A percentile compares a stretch with the other conserved stretches of the same genome.
These are phyloP conservation scores for Hydnomerulius pinastri DNA, from an alignment of 768 basidiomycete species.

Conservation along the genomic window DNA sequence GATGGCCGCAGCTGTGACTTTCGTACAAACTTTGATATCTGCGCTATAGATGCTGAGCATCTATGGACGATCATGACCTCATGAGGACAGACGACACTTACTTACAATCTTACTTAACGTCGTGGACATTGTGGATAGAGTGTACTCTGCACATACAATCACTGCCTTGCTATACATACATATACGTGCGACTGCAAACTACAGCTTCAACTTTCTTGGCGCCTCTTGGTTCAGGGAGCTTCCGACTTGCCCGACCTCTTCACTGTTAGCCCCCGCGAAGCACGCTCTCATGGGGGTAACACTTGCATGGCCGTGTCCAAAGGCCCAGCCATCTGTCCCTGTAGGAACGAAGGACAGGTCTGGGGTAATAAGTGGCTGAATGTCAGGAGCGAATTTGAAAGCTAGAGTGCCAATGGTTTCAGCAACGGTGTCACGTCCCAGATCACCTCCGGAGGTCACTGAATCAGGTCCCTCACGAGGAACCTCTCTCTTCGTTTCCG, in stretches of 20 bases:
- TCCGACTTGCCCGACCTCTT: slow-evolving; percentile 20
- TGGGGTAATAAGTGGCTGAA: slow-evolving; percentile 68
- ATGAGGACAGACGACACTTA: slow-evolving; percentile 2
- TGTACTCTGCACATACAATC: slow-evolving; percentile 3
- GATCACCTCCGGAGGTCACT: slow-evolving; percentile 8
- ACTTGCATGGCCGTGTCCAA: slow-evolving; percentile 67
- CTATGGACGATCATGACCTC: neutral
- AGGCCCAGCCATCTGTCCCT: slow-evolving; percentile 84
- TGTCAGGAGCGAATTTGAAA: slow-evolving; percentile 79
- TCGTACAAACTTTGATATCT: slow-evolving; percentile 17
- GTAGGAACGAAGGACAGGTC: slow-evolving; percentile 57
- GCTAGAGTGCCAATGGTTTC: slow-evolving; percentile 42
- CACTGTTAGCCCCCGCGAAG: slow-evolving; percentile 56
- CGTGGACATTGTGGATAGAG: slow-evolving; percentile 8
- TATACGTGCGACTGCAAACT: slow-evolving; percentile 9
- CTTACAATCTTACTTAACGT: slow-evolving; percentile 10
- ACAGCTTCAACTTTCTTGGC: slow-evolving; percentile 62
- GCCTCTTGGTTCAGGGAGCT: slow-evolving; percentile 38
- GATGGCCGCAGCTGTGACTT: slow-evolving; percentile 7
- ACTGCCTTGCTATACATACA: neutral
- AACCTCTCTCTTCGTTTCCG: slow-evolving; percentile 21
- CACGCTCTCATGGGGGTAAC: slow-evolving; percentile 77
- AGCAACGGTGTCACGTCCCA: slow-evolving; percentile 5
- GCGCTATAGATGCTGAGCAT: slow-evolving; percentile 15
- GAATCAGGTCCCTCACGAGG: slow-evolving; percentile 49